Conservation (phyloP, 805 yeast species). For the Candida piceae region DNA sequence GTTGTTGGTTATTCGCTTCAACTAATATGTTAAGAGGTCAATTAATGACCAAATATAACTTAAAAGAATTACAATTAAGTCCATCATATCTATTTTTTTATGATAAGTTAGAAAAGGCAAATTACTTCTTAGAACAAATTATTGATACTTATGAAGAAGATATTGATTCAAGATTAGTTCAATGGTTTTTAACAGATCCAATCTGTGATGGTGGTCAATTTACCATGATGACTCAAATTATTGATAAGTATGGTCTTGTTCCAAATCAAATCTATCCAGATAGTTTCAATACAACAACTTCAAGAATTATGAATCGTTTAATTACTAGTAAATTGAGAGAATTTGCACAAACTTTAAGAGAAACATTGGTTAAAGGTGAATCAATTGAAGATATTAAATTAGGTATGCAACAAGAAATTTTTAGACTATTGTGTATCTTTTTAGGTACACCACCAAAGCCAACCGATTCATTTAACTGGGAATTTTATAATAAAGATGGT, state of each 20-base stretch:
- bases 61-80: conserved; percentile 68
- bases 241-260: conserved; percentile 76
- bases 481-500: conserved; percentile 66
- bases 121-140: conserved; percentile 72
- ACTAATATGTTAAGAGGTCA: conserved; percentile 65
- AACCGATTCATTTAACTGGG: conserved; percentile 65
- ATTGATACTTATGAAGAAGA: conserved; percentile 62
- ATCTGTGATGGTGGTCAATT: conserved; percentile 85
- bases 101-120: conserved; percentile 82
- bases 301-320: conserved; percentile 51
- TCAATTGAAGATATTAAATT: conserved; percentile 32
- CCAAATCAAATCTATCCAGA: conserved; percentile 76
- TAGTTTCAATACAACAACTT: conserved; percentile 46
- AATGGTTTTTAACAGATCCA: conserved; percentile 60
- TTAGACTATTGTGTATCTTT: conserved; percentile 59
- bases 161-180: conserved; percentile 66
- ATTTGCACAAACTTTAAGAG: conserved; percentile 67
- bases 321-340: conserved; percentile 71
- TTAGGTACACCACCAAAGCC: conserved; percentile 81
- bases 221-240: conserved; percentile 72
- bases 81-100: conserved; percentile 78
- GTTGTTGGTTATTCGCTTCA: conserved; percentile 89
- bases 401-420: conserved; percentile 54
- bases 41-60: conserved; percentile 55
- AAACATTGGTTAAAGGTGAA: conserved; percentile 34